These are phyloP conservation scores for Carpinus fangiana DNA, from an alignment of 306 rosid genomes.

Conservation along the genomic window DNA sequence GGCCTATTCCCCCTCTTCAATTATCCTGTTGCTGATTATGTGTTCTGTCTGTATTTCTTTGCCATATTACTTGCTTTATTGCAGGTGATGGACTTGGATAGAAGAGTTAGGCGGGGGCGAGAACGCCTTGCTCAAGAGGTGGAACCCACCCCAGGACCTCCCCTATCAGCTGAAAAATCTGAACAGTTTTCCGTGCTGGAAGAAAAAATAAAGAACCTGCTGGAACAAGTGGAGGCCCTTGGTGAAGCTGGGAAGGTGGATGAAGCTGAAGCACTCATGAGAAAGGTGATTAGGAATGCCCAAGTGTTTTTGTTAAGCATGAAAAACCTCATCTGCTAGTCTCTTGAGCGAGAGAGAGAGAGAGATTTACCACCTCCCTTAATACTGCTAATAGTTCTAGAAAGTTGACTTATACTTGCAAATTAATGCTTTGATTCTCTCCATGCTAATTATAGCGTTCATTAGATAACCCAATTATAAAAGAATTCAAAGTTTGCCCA, in stretches of 20 bases:
- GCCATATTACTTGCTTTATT: slow-evolving; percentile 5
- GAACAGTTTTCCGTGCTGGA: slow-evolving; percentile 84
- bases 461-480: background rate
- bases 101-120: slow-evolving; percentile 94
- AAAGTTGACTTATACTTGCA: background rate
- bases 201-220: slow-evolving; percentile 95
- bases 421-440: background rate
- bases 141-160: slow-evolving; percentile 85
- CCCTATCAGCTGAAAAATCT: slow-evolving; percentile 80
- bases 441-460: background rate
- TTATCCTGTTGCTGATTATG: background rate
- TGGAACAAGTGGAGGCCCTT: slow-evolving; percentile 93
- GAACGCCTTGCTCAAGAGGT: slow-evolving; percentile 98
- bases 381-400: background rate
- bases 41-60: background rate
- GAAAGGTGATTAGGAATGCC: slow-evolving; percentile 65
- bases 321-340: background rate
- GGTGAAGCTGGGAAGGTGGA: slow-evolving; percentile 99
- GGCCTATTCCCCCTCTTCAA: background rate
- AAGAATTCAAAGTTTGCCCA: slow-evolving; percentile 11
- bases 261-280: slow-evolving; percentile 99
- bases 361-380: background rate
- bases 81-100: slow-evolving; percentile 96
- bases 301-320: slow-evolving; percentile 1
- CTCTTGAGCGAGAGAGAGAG: background rate